These are phyloP conservation scores for Smittium culicis DNA, from an alignment of 371 early-diverging fungal species.

Conservation along the genomic window DNA sequence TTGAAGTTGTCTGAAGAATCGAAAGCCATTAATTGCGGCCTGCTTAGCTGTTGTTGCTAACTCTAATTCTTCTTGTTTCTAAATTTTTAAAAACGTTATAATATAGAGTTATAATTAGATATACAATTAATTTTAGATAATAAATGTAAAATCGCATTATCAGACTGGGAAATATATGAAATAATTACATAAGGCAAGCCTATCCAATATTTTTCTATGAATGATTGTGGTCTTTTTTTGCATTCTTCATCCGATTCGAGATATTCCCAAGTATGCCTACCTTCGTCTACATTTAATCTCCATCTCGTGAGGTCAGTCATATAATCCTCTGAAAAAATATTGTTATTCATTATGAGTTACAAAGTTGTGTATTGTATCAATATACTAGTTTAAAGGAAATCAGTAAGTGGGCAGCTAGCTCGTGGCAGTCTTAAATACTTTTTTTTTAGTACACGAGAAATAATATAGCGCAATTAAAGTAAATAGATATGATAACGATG, in stretches of 20 bases:
- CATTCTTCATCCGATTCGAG: constrained; percentile 47
- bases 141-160: neutral
- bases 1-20: constrained; percentile 73
- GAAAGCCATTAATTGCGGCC: constrained; percentile 73
- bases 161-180: neutral
- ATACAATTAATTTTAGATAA: neutral
- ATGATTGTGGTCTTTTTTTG: constrained; percentile 56
- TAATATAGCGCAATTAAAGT: too few relatives aligned
- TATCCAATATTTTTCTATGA: constrained; percentile 78
- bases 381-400: too few relatives aligned
- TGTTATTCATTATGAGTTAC: constrained; percentile 12
- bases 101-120: constrained; percentile 14
- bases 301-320: constrained; percentile 29
- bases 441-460: too few relatives aligned
- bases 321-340: constrained; percentile 17
- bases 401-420: too few relatives aligned
- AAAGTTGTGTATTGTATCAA: too few relatives aligned
- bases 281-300: constrained; percentile 37
- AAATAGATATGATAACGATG: too few relatives aligned
- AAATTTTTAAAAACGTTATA: too few relatives aligned
- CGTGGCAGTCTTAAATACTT: too few relatives aligned
- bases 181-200: constrained; percentile 50
- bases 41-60: constrained; percentile 48
- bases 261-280: constrained; percentile 91
- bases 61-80: too few relatives aligned